Percentiles rank a stretch among this genome's conserved stretches.
Conservation (phyloP, 2,329 filamentous ascomycete genomes). For the Colletotrichum nymphaeae region DNA sequence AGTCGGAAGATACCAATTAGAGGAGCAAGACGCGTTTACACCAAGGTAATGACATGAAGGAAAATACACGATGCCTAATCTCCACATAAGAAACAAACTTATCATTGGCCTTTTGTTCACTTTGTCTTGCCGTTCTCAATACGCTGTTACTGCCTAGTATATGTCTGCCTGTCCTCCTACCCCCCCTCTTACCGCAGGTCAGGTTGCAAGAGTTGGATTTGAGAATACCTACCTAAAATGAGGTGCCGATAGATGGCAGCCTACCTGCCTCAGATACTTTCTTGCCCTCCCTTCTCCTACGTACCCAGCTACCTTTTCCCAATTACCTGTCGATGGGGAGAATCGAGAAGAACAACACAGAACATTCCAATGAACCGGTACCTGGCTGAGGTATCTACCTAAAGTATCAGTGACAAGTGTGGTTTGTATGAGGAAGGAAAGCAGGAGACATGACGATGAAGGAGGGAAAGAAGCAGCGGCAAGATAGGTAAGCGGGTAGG, state of each 20-base stretch:
- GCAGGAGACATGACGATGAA: not conserved
- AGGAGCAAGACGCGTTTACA: not conserved
- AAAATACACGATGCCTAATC: not conserved
- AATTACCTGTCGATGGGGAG: not conserved
- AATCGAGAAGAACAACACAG: not conserved
- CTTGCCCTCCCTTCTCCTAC: too few relatives aligned
- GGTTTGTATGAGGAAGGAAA: not conserved
- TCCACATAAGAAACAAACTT: too few relatives aligned
- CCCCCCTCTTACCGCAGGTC: not conserved
- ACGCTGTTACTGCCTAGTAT: not conserved
- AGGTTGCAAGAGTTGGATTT: not conserved
- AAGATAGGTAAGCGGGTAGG: too few relatives aligned
- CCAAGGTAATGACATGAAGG: not conserved
- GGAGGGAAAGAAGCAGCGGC: not conserved
- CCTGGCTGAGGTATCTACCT: too few relatives aligned
- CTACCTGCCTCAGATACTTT: too few relatives aligned
- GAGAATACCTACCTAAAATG: not conserved
- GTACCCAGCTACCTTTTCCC: not conserved
- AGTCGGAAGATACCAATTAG: not conserved
- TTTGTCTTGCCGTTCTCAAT: not conserved
- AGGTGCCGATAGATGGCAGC: too few relatives aligned
- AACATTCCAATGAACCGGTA: not conserved
- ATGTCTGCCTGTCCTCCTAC: not conserved
- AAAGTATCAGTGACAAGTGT: not conserved
- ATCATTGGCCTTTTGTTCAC: not conserved